A percentile compares a stretch with the other conserved stretches of the same genome.
These are phyloP conservation scores for Penicillium sp. DNA, from an alignment of 2,329 filamentous ascomycete genomes.

Conservation along the genomic window DNA sequence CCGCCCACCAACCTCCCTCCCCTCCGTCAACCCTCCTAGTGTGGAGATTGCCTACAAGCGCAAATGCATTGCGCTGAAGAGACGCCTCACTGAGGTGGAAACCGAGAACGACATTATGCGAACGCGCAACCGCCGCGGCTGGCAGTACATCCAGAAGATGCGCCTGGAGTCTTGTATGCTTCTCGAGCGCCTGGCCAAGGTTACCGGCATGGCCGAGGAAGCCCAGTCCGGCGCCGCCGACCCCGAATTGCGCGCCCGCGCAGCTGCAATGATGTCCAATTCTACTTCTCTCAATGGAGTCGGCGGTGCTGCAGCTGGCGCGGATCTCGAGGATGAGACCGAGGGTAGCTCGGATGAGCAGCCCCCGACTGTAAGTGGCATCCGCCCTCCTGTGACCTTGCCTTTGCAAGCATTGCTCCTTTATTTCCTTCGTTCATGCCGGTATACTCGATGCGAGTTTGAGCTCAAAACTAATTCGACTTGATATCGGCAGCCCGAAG, in stretches of 20 bases:
- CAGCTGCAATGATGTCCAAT: conserved; percentile 33
- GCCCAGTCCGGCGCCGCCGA: conserved; percentile 31
- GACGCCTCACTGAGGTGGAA: conserved; percentile 87
- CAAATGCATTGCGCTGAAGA: conserved; percentile 93
- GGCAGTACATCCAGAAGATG: conserved; percentile 86
- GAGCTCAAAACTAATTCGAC: no score
- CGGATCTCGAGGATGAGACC: conserved; percentile 42
- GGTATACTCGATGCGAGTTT: no score
- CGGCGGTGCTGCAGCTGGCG: conserved; percentile 20
- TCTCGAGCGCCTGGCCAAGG: conserved; percentile 41
- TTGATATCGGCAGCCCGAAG: conserved; percentile 39
- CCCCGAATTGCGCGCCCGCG: conserved; percentile 39
- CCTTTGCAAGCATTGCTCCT: no score
- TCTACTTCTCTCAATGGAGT: conserved; percentile 25
- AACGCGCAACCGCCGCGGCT: conserved; percentile 72
- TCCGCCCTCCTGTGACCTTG: not conserved
- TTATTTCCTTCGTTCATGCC: no score
- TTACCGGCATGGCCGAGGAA: conserved; percentile 44
- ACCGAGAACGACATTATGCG: conserved; percentile 83
- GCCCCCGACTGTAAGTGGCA: conserved; percentile 40
- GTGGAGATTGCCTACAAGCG: conserved; percentile 94
- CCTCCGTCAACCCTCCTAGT: conserved; percentile 66
- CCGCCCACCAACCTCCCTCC: conserved; percentile 25
- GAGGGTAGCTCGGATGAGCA: conserved; percentile 46
- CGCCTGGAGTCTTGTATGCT: conserved; percentile 58